phyloP scores from a whole-genome alignment of 163 green algal species.

The Picocystis sp. region DNA sequence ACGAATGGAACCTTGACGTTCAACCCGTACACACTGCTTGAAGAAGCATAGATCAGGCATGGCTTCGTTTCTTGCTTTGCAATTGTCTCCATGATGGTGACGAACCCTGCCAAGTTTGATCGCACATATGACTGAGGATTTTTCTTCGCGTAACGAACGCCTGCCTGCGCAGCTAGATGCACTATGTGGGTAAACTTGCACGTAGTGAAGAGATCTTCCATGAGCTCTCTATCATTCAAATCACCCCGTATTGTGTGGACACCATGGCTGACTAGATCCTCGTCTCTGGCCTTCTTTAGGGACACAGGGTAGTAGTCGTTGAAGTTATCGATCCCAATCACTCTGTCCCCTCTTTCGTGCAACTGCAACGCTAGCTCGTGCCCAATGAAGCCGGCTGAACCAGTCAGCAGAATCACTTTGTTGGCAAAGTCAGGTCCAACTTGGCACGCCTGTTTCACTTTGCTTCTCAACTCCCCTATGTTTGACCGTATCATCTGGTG shows the following conservation, averaged over 20 bases:
- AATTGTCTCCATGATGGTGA: constrained; percentile 44
- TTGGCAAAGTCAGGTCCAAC: no score
- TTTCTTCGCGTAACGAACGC: constrained; percentile 51
- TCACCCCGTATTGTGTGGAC: constrained; percentile 46
- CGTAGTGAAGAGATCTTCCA: constrained; percentile 35
- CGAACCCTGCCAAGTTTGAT: constrained; percentile 41
- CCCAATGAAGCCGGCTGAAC: constrained; percentile 54
- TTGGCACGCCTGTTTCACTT: no score
- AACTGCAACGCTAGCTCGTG: constrained; percentile 30
- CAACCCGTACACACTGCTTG: constrained; percentile 51
- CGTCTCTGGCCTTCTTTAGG: constrained; percentile 41
- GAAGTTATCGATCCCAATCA: constrained; percentile 72
- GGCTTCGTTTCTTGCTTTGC: constrained; percentile 25
- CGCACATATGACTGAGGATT: constrained; percentile 51
- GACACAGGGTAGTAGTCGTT: constrained; percentile 61
- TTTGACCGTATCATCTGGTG: no score
- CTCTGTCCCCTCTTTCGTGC: constrained; percentile 26
- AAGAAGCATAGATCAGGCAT: constrained; percentile 50
- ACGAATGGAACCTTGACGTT: constrained; percentile 51
- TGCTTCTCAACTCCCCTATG: no score
- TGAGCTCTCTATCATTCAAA: constrained; percentile 32
- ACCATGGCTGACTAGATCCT: constrained; percentile 17
- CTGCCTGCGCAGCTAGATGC: constrained; percentile 57
- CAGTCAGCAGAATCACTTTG: constrained; percentile 39
- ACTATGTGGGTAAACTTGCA: constrained; percentile 57